A percentile compares a stretch with the other conserved stretches of the same genome.
These are phyloP conservation scores for Mariannaea elegans DNA, from an alignment of 2,329 filamentous ascomycete species.

Conservation along the genomic window DNA sequence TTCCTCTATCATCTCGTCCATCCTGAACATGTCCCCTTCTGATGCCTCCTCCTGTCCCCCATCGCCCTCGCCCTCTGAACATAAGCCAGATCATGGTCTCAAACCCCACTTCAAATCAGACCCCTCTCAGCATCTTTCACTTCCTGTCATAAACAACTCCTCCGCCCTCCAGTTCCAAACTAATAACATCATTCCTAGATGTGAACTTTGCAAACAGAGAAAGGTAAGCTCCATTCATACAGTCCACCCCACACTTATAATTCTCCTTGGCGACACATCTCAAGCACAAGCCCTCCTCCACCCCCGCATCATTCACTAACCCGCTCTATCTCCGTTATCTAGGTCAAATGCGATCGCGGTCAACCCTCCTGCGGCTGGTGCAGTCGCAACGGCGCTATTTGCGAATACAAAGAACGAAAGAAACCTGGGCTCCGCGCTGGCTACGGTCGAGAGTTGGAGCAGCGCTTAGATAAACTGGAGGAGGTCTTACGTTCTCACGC, in stretches of 20 bases:
- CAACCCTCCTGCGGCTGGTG: slow-evolving; percentile 78
- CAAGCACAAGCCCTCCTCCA: not conserved
- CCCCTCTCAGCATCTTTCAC: slow-evolving; percentile 24
- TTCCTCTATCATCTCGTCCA: not conserved
- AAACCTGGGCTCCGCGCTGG: slow-evolving; percentile 72
- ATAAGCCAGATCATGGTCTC: slow-evolving; percentile 12
- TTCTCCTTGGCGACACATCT: not conserved
- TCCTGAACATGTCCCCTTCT: slow-evolving; percentile 30
- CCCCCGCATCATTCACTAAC: slow-evolving; percentile 17
- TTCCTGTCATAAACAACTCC: slow-evolving; percentile 23
- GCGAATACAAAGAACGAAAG: slow-evolving; percentile 75
- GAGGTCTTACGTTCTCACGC: slow-evolving; percentile 72
- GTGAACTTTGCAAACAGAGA: slow-evolving; percentile 82
- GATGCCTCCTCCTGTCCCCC: slow-evolving; percentile 27
- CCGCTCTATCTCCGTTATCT: slow-evolving; percentile 3
- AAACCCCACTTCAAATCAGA: slow-evolving; percentile 25
- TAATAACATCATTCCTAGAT: slow-evolving; percentile 58
- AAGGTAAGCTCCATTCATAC: slow-evolving; percentile 63
- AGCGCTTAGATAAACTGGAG: slow-evolving; percentile 75
- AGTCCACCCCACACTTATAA: slow-evolving; percentile 21
- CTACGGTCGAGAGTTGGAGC: slow-evolving; percentile 78
- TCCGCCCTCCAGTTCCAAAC: slow-evolving; percentile 39
- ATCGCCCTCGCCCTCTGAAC: slow-evolving; percentile 19
- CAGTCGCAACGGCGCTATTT: slow-evolving; percentile 67
- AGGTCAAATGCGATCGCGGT: slow-evolving; percentile 80